phyloP scores from a whole-genome alignment of 2,329 filamentous ascomycete genomes.

The Diaporthe capsici region DNA sequence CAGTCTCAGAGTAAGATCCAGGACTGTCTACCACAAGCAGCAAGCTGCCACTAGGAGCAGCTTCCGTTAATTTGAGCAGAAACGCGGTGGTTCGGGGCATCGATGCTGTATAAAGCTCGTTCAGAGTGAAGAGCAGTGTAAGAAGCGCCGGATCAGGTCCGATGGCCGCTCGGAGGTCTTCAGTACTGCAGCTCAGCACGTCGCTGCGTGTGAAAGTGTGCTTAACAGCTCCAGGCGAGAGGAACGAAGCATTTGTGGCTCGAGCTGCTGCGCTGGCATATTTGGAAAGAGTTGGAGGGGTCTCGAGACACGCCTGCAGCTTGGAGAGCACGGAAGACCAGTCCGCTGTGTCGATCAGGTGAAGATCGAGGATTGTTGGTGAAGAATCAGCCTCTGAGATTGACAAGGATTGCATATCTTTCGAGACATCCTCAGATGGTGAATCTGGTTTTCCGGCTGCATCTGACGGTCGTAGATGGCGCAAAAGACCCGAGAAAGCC shows the following conservation, averaged over 20 bases:
- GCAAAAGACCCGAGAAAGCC: slow-evolving; percentile 63
- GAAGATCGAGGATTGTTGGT: slow-evolving; percentile 21
- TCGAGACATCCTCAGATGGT: neutral
- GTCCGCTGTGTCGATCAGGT: slow-evolving; percentile 38
- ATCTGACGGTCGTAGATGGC: slow-evolving; percentile 38
- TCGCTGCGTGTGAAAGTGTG: slow-evolving; percentile 35
- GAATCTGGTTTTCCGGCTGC: slow-evolving; percentile 10
- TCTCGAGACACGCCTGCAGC: slow-evolving; percentile 35
- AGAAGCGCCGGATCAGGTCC: slow-evolving; percentile 35
- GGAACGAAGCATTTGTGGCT: slow-evolving; percentile 37
- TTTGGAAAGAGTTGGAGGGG: slow-evolving; percentile 40
- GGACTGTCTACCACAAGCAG: slow-evolving; percentile 41
- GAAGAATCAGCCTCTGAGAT: neutral
- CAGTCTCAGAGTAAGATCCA: slow-evolving; percentile 28
- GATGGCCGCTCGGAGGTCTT: slow-evolving; percentile 32
- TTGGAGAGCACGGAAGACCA: slow-evolving; percentile 40
- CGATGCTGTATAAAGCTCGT: slow-evolving; percentile 42
- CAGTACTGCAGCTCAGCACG: slow-evolving; percentile 21
- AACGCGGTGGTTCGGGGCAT: slow-evolving; percentile 38
- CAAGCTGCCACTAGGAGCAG: slow-evolving; percentile 36
- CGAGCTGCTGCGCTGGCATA: slow-evolving; percentile 42
- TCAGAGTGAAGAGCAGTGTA: slow-evolving; percentile 41
- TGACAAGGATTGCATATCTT: slow-evolving; percentile 11
- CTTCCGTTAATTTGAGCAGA: slow-evolving; percentile 32
- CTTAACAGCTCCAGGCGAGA: slow-evolving; percentile 28